phyloP scores from a whole-genome alignment of 352 stramenopile species.

The Phytopythium cucurbitacearum region DNA sequence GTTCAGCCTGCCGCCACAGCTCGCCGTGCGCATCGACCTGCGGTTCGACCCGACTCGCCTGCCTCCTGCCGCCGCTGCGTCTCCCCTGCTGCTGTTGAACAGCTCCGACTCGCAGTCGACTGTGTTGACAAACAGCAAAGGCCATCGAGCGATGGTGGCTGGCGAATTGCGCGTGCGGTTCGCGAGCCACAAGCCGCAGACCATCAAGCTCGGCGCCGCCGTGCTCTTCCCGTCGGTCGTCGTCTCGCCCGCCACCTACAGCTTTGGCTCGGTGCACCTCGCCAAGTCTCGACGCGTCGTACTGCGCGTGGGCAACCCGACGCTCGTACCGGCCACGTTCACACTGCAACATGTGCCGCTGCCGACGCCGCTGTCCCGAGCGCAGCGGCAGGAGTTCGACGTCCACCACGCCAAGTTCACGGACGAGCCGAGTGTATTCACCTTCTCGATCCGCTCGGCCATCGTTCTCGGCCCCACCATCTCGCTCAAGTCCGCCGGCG shows the following conservation, averaged over 20 bases:
- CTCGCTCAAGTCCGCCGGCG: slow-evolving; percentile 45
- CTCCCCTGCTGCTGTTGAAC: slow-evolving; percentile 1
- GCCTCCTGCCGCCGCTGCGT: background rate
- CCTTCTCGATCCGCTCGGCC: slow-evolving; percentile 35
- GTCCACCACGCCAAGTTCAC: slow-evolving; percentile 45
- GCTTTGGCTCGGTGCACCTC: slow-evolving; percentile 64
- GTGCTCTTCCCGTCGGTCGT: slow-evolving; percentile 52
- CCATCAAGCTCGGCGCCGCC: slow-evolving; percentile 34
- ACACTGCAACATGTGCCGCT: slow-evolving; percentile 47
- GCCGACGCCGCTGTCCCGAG: slow-evolving; percentile 44
- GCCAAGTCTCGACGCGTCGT: slow-evolving; percentile 32
- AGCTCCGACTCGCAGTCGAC: slow-evolving; percentile 5
- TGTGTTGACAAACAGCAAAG: background rate
- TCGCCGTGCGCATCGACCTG: slow-evolving; percentile 67
- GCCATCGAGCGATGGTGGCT: slow-evolving; percentile 12
- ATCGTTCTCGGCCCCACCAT: slow-evolving; percentile 52
- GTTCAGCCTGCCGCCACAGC: slow-evolving; percentile 60
- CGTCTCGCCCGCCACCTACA: slow-evolving; percentile 58
- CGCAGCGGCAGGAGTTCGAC: slow-evolving; percentile 49
- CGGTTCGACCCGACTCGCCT: slow-evolving; percentile 36
- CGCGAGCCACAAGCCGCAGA: slow-evolving; percentile 60
- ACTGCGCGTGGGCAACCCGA: slow-evolving; percentile 62
- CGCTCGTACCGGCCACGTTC: slow-evolving; percentile 49
- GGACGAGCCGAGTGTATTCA: slow-evolving; percentile 63
- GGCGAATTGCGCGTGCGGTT: slow-evolving; percentile 67